Conservation (phyloP, 306 rosid species). For the Vicia sativa region DNA sequence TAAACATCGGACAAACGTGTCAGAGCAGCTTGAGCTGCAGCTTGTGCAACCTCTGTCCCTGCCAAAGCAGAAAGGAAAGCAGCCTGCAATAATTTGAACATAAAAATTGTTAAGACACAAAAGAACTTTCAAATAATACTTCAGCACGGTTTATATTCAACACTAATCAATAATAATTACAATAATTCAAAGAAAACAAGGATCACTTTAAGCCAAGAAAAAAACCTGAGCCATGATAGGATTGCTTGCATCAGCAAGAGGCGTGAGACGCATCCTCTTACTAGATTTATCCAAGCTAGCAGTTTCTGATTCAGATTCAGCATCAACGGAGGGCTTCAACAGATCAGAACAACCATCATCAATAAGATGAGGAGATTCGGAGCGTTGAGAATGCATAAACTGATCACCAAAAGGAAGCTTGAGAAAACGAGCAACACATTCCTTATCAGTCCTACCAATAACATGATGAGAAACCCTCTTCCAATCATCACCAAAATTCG, state of each 20-base stretch:
- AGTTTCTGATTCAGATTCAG: constrained; percentile 46
- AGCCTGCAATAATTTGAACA: constrained; percentile 57
- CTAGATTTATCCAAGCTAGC: constrained; percentile 41
- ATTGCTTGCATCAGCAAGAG: constrained; percentile 95
- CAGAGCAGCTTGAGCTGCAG: constrained; percentile 87
- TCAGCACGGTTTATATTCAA: neutral
- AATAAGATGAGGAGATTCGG: constrained; percentile 28
- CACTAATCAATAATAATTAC: neutral
- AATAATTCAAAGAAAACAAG: neutral
- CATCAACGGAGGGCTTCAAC: constrained; percentile 33
- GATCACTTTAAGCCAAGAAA: constrained; percentile 9
- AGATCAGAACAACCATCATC: constrained; percentile 21
- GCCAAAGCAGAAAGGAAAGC: constrained; percentile 90
- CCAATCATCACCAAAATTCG: constrained; percentile 92
- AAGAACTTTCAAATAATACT: constrained; percentile 1
- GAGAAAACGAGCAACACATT: constrained; percentile 75
- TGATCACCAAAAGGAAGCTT: constrained; percentile 88
- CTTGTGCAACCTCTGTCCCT: constrained; percentile 69
- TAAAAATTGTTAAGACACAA: constrained; percentile 6
- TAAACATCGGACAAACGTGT: constrained; percentile 54
- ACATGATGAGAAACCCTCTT: constrained; percentile 88
- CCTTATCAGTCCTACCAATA: constrained; percentile 86
- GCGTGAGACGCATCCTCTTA: constrained; percentile 80
- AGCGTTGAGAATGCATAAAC: constrained; percentile 46
- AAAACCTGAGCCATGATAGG: constrained; percentile 97